Evolutionary conservation across 345 rosid species (phyloP).

Genomic region (Linum lewisii): DNA sequence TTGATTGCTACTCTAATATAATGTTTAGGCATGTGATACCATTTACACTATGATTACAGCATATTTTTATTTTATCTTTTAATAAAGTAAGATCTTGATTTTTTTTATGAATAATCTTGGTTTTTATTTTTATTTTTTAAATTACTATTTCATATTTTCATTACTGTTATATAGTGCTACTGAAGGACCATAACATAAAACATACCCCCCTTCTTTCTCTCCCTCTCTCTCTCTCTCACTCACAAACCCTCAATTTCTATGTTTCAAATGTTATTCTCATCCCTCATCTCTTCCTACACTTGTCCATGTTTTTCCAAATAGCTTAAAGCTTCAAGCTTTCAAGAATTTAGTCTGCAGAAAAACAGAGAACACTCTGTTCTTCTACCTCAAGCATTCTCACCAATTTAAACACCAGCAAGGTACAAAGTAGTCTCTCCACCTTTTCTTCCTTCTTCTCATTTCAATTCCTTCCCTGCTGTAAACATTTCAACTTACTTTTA

Average conservation of each 20-base stretch:
- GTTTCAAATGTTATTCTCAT: too few species aligned
- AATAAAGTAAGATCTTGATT: too few species aligned
- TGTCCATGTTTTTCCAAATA: background rate
- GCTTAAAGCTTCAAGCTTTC: background rate
- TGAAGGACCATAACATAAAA: background rate
- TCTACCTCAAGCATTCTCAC: background rate
- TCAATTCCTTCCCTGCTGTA: background rate
- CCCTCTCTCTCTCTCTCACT: background rate
- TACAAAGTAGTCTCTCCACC: background rate
- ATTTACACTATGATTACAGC: too few species aligned
- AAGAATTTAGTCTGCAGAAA: background rate
- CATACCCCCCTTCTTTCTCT: background rate
- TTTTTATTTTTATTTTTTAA: too few species aligned
- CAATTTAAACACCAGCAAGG: background rate
- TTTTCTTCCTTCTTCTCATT: background rate
- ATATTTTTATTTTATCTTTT: too few species aligned
- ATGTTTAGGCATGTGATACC: background rate
- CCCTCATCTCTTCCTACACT: too few species aligned
- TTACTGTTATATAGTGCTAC: background rate
- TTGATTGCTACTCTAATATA: background rate
- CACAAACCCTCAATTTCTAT: background rate
- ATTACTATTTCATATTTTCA: too few species aligned
- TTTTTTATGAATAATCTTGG: too few species aligned
- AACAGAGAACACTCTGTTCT: background rate
- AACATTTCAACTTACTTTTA: background rate